Evolutionary conservation across 257 asterid genomes (phyloP).

Genomic region (Lantana camara): DNA sequence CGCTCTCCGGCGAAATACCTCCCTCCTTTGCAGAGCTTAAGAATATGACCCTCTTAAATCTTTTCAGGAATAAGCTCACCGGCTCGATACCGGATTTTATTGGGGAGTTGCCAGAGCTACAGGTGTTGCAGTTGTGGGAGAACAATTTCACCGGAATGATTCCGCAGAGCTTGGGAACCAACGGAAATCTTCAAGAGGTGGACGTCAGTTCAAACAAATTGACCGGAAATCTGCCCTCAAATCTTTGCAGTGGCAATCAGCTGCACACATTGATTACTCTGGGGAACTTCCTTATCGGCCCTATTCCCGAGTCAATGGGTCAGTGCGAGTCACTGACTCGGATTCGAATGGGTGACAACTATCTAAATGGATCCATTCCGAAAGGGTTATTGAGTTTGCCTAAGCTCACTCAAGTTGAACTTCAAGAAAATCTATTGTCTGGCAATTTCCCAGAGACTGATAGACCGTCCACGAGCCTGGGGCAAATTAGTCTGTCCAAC

Average conservation of each 20-base stretch:
- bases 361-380: conserved; percentile 86
- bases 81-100: conserved; percentile 92
- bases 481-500: conserved; percentile 88
- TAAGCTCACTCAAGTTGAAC: conserved; percentile 76
- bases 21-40: conserved; percentile 60
- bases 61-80: conserved; percentile 82
- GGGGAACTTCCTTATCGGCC: conserved; percentile 83
- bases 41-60: conserved; percentile 77
- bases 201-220: conserved; percentile 89
- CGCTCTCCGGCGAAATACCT: conserved; percentile 77
- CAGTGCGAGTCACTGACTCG: conserved; percentile 73
- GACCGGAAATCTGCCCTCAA: conserved; percentile 82
- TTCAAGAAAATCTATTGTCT: conserved; percentile 76
- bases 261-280: conserved; percentile 72
- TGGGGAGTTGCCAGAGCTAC: conserved; percentile 71
- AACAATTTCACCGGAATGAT: conserved; percentile 91
- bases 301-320: conserved; percentile 81
- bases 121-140: conserved; percentile 93
- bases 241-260: conserved; percentile 64
- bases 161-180: conserved; percentile 70
- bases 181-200: conserved; percentile 64
- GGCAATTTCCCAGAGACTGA: conserved; percentile 71
- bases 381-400: conserved; percentile 78
- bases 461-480: conserved; percentile 47
- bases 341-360: conserved; percentile 87